Evolutionary conservation across 2,329 filamentous ascomycete species (phyloP).

Genomic region (Aspergillus pseudotamarii): DNA sequence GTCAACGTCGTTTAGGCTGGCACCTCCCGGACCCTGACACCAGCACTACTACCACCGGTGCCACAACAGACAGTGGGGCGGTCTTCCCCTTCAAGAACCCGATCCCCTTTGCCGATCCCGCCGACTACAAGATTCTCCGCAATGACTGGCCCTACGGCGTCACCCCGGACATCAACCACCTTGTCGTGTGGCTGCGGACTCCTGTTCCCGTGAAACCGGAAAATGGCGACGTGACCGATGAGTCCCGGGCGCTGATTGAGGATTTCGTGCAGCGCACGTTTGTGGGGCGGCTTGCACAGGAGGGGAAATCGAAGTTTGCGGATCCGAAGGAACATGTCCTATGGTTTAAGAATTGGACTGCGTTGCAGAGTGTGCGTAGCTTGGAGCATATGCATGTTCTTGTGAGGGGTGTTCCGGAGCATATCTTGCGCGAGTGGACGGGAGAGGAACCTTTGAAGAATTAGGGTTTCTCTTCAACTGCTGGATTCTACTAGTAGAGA

Average conservation of each 20-base stretch:
- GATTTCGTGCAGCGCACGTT: constrained; percentile 55
- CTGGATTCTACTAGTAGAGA: neutral
- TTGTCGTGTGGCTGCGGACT: constrained; percentile 61
- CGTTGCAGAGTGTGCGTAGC: constrained; percentile 62
- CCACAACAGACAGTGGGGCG: constrained; percentile 30
- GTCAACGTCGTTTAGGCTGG: constrained; percentile 59
- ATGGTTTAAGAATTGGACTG: constrained; percentile 69
- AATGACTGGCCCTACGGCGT: constrained; percentile 69
- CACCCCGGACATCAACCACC: constrained; percentile 56
- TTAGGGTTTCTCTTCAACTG: neutral
- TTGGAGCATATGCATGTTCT: constrained; percentile 62
- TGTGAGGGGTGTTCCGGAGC: constrained; percentile 51
- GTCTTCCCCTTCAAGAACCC: constrained; percentile 49
- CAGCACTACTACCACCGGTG: constrained; percentile 12
- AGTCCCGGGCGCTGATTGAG: constrained; percentile 52
- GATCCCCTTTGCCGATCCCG: constrained; percentile 56
- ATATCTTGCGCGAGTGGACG: constrained; percentile 49
- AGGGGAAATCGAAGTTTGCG: constrained; percentile 30
- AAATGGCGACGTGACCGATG: constrained; percentile 55
- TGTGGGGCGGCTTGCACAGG: constrained; percentile 43
- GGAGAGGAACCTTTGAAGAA: constrained; percentile 27
- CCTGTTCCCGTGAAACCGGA: constrained; percentile 50
- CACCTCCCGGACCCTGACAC: constrained; percentile 29
- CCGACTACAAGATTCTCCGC: constrained; percentile 59
- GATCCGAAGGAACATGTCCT: constrained; percentile 52